Percentiles rank a stretch among this genome's conserved stretches.
Evolutionary conservation across 2,329 filamentous ascomycete species (phyloP).

Genomic region (Aspergillus pseudoviridinutans): DNA sequence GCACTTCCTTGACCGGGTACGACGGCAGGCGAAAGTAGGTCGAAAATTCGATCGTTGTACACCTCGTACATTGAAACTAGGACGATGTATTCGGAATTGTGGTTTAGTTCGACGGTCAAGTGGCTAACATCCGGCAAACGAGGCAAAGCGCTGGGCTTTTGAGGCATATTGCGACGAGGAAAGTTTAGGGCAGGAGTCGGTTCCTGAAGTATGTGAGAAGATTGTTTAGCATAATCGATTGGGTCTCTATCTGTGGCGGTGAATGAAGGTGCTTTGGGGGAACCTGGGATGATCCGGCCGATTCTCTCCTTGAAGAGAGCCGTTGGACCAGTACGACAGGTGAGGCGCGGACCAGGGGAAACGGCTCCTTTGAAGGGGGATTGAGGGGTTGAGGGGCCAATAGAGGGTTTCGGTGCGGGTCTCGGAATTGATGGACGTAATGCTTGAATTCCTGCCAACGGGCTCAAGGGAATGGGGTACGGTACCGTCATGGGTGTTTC

Average conservation of each 20-base stretch:
- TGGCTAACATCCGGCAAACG: constrained; percentile 70
- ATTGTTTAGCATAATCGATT: constrained; percentile 35
- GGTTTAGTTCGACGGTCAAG: constrained; percentile 63
- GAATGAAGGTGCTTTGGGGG: constrained; percentile 22
- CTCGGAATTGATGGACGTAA: constrained; percentile 15
- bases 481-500: constrained; percentile 44
- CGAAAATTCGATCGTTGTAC: constrained; percentile 97
- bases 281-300: constrained; percentile 10
- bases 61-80: constrained; percentile 98
- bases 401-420: constrained; percentile 5
- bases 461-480: constrained; percentile 30
- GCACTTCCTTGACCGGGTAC: constrained; percentile 39
- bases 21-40: constrained; percentile 66
- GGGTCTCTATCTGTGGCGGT: constrained; percentile 18
- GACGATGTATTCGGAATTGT: constrained; percentile 75
- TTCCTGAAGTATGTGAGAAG: constrained; percentile 48
- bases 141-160: constrained; percentile 67
- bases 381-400: background rate
- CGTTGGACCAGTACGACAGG: constrained; percentile 3
- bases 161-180: constrained; percentile 58
- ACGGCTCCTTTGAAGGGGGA: background rate
- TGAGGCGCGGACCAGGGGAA: constrained; percentile 2
- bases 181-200: constrained; percentile 53
- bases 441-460: constrained; percentile 16
- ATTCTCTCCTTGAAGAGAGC: constrained; percentile 7